phyloP scores from a whole-genome alignment of 345 rosid genomes.

The Aegle marmelos region DNA sequence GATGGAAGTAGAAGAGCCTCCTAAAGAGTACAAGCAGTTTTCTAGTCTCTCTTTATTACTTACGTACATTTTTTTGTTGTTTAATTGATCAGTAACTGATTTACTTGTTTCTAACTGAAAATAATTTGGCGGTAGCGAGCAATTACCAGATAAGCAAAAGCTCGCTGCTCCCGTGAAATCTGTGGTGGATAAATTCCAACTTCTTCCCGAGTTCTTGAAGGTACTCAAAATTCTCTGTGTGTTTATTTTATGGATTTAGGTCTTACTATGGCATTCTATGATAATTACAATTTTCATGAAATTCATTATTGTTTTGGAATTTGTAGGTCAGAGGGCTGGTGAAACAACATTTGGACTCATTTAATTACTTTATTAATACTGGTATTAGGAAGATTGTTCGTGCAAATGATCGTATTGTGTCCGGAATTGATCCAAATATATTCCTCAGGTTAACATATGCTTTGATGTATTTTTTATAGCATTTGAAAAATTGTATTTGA shows the following conservation, averaged over 20 bases:
- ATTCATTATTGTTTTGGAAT: background rate
- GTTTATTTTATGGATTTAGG: background rate
- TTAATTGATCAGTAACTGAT: background rate
- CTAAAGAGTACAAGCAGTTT: background rate
- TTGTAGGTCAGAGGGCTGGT: slow-evolving; percentile 82
- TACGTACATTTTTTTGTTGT: background rate
- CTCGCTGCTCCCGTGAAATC: slow-evolving; percentile 48
- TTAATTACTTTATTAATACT: slow-evolving; percentile 69
- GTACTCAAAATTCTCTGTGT: slow-evolving; percentile 17
- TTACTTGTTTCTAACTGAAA: background rate
- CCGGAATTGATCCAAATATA: slow-evolving; percentile 46
- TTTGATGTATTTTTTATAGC: background rate
- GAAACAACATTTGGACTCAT: slow-evolving; percentile 91
- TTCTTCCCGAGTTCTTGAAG: slow-evolving; percentile 71
- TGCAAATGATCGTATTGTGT: slow-evolving; percentile 61
- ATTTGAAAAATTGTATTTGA: background rate
- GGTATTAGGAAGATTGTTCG: slow-evolving; percentile 86
- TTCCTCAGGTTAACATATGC: slow-evolving; percentile 47
- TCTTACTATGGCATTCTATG: background rate
- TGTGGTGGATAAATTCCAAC: slow-evolving; percentile 55
- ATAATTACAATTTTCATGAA: background rate
- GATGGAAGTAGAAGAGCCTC: background rate
- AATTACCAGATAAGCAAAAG: slow-evolving; percentile 39
- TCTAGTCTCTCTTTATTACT: background rate
- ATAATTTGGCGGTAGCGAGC: slow-evolving; percentile 1